Percentiles rank a stretch among this genome's conserved stretches.
phyloP scores from a whole-genome alignment of 1,284 basidiomycete species.

The Ceratobasidium sp. region DNA sequence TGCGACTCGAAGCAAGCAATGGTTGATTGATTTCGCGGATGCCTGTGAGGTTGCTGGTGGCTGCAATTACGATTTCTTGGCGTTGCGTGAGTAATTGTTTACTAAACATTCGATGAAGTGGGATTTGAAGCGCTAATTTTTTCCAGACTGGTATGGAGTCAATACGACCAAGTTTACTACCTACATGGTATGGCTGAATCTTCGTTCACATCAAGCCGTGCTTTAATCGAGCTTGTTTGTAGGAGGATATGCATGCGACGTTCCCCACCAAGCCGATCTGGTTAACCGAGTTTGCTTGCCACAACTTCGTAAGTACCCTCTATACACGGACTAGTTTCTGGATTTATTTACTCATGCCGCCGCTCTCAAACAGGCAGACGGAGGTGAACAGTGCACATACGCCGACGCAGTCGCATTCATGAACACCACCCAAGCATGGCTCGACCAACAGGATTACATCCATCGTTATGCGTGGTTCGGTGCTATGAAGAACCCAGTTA shows the following conservation, averaged over 20 bases:
- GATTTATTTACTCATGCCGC: not conserved
- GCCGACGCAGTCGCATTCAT: conserved; percentile 56
- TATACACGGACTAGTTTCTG: not conserved
- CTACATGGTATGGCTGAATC: conserved; percentile 55
- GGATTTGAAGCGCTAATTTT: not conserved
- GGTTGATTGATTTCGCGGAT: conserved; percentile 58
- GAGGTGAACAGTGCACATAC: conserved; percentile 53
- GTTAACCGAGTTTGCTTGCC: conserved; percentile 77
- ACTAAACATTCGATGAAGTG: not conserved
- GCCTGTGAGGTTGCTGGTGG: conserved; percentile 54
- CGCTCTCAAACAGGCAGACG: conserved; percentile 19
- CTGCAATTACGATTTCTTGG: conserved; percentile 60
- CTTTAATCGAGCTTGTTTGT: not conserved
- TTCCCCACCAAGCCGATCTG: conserved; percentile 63
- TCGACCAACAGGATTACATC: conserved; percentile 59
- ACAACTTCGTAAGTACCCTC: conserved; percentile 53
- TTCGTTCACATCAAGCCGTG: not conserved
- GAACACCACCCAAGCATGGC: conserved; percentile 58
- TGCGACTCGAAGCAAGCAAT: conserved; percentile 56
- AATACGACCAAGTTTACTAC: conserved; percentile 61
- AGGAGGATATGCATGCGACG: conserved; percentile 60
- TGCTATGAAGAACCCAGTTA: conserved; percentile 47
- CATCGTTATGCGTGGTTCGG: conserved; percentile 63
- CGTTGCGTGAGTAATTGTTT: conserved; percentile 53
- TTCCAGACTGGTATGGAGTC: conserved; percentile 67